A percentile compares a stretch with the other conserved stretches of the same genome.
Evolutionary conservation across 129 eudicot genomes (phyloP).

Genomic region (Scalesia atractyloides): DNA sequence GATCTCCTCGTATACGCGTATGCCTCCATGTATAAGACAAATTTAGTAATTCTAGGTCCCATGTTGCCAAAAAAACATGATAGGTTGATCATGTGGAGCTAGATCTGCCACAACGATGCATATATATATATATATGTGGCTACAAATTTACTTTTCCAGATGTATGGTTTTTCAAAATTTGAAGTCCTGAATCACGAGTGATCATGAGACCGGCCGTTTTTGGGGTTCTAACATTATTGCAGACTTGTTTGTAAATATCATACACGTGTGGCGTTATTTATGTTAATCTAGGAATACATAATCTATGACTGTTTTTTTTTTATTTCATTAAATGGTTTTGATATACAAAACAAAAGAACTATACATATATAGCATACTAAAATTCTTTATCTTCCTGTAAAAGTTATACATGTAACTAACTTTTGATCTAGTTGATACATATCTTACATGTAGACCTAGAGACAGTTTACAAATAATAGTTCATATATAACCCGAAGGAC

Average conservation of each 20-base stretch:
- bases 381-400: too few species aligned
- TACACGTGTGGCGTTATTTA: too few species aligned
- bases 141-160: neutral
- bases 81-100: constrained; percentile 24
- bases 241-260: neutral
- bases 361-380: too few species aligned
- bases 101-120: constrained; percentile 17
- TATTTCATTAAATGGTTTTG: too few species aligned
- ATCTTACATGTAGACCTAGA: too few species aligned
- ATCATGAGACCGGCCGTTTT: constrained; percentile 17
- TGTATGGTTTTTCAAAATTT: neutral
- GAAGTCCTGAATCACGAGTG: constrained; percentile 5
- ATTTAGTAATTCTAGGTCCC: constrained; percentile 7
- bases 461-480: too few species aligned
- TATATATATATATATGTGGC: constrained; percentile 12
- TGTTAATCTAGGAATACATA: too few species aligned
- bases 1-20: neutral
- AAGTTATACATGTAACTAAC: too few species aligned
- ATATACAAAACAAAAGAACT: too few species aligned
- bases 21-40: constrained; percentile 11
- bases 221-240: constrained; percentile 25
- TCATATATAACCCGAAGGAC: too few species aligned
- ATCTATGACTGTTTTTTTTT: too few species aligned
- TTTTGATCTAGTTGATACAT: too few species aligned
- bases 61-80: constrained; percentile 3